These are phyloP conservation scores for Epichloe aotearoae DNA, from an alignment of 2,329 filamentous ascomycete species.

Conservation along the genomic window DNA sequence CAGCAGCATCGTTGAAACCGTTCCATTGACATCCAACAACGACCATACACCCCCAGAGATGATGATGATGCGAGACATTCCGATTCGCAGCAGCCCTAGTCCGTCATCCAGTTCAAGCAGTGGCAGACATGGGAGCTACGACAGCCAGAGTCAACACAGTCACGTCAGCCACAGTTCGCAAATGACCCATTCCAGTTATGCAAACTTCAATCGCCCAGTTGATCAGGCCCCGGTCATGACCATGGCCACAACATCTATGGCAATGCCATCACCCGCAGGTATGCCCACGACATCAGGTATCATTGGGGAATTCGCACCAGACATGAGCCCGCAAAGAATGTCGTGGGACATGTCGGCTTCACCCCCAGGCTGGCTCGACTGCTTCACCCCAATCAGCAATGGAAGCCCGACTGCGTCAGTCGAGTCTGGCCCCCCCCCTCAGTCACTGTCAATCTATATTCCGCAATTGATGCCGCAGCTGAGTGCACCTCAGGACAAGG, in stretches of 20 bases:
- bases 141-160: constrained; percentile 7
- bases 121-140: constrained; percentile 8
- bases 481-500: constrained; percentile 16
- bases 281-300: constrained; percentile 5
- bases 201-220: constrained; percentile 2
- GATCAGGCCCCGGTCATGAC: constrained; percentile 4
- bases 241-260: constrained; percentile 4
- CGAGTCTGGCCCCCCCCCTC: constrained; percentile 7
- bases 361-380: constrained; percentile 13
- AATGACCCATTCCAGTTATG: not conserved
- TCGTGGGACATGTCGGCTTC: constrained; percentile 13
- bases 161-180: constrained; percentile 3
- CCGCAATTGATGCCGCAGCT: constrained; percentile 19
- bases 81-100: constrained; percentile 11
- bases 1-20: not conserved
- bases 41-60: not conserved
- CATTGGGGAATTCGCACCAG: constrained; percentile 8
- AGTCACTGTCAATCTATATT: constrained; percentile 16
- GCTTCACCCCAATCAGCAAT: constrained; percentile 13
- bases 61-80: constrained; percentile 9
- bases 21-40: not conserved
- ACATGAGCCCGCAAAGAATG: constrained; percentile 8
- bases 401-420: constrained; percentile 12
- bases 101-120: constrained; percentile 9
- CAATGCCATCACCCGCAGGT: constrained; percentile 1